These are phyloP conservation scores for Penicillium soppii DNA, from an alignment of 495 filamentous ascomycete genomes.

Conservation along the genomic window DNA sequence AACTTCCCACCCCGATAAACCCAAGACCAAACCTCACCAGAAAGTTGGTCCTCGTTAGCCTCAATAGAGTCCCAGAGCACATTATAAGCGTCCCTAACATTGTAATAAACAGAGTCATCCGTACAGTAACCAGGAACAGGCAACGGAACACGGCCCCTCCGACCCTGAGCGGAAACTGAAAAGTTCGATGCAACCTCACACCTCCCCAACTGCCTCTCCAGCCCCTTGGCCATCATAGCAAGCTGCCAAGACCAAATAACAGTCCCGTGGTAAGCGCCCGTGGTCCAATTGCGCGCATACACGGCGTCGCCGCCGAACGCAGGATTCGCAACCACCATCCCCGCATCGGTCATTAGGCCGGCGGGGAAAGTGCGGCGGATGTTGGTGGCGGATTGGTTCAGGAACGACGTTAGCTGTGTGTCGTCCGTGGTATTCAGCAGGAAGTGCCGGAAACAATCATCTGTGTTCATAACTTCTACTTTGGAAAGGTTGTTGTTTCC, in stretches of 20 bases:
- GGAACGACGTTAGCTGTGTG: conserved; percentile 52
- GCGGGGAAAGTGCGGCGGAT: conserved; percentile 58
- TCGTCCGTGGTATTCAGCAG: conserved; percentile 61
- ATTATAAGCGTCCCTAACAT: conserved; percentile 57
- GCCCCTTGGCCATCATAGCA: conserved; percentile 62
- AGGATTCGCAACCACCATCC: conserved; percentile 61
- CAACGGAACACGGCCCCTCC: conserved; percentile 11
- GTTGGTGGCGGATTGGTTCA: conserved; percentile 55
- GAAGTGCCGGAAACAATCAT: conserved; percentile 64
- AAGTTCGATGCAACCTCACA: conserved; percentile 31
- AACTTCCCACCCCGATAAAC: conserved; percentile 48
- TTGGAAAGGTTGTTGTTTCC: conserved; percentile 49
- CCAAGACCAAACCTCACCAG: conserved; percentile 65
- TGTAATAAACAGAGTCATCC: conserved; percentile 42
- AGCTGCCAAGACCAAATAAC: conserved; percentile 67
- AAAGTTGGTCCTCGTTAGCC: conserved; percentile 49
- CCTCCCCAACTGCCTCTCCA: conserved; percentile 47
- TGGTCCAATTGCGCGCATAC: conserved; percentile 53
- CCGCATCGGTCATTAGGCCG: conserved; percentile 55
- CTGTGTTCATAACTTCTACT: conserved; percentile 62
- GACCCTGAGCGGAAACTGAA: background rate
- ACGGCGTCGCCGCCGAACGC: conserved; percentile 52
- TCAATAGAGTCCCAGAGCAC: conserved; percentile 61
- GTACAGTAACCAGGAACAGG: conserved; percentile 45
- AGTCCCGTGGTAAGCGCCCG: conserved; percentile 61